phyloP scores from a whole-genome alignment of 2,329 filamentous ascomycete species.

The Zymoseptoria passerinii region DNA sequence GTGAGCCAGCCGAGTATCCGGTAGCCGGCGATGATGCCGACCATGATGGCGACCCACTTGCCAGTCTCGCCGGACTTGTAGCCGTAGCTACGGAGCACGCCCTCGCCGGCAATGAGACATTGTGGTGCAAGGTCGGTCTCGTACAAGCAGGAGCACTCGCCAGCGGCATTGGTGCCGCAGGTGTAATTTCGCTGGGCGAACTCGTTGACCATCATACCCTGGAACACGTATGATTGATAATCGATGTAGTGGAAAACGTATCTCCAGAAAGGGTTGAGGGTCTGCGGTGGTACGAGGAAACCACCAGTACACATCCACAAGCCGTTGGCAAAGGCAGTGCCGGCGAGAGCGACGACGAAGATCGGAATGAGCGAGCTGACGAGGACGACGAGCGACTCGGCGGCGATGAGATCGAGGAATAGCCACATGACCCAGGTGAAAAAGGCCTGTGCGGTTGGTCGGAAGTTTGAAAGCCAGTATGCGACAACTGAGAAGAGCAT shows the following conservation, averaged over 20 bases:
- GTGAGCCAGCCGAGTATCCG: slow-evolving; percentile 59
- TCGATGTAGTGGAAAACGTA: slow-evolving; percentile 83
- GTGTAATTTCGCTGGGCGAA: slow-evolving; percentile 56
- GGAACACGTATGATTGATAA: slow-evolving; percentile 75
- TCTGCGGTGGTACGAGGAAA: slow-evolving; percentile 63
- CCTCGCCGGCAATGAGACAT: slow-evolving; percentile 63
- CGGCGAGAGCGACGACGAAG: slow-evolving; percentile 68
- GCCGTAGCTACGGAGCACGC: slow-evolving; percentile 61
- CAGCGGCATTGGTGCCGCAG: slow-evolving; percentile 41
- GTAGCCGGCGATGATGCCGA: slow-evolving; percentile 68
- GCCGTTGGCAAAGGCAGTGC: slow-evolving; percentile 75
- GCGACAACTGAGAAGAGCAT: slow-evolving; percentile 64
- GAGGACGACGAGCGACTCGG: slow-evolving; percentile 72
- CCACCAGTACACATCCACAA: slow-evolving; percentile 80
- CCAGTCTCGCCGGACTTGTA: slow-evolving; percentile 57
- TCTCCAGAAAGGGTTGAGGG: slow-evolving; percentile 72
- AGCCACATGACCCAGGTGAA: slow-evolving; percentile 75
- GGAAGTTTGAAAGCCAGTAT: slow-evolving; percentile 74
- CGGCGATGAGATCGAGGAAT: slow-evolving; percentile 73
- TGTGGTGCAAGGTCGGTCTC: slow-evolving; percentile 51
- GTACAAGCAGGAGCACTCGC: slow-evolving; percentile 62
- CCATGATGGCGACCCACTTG: slow-evolving; percentile 67
- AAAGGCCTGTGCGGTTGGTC: slow-evolving; percentile 56
- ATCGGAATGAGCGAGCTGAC: slow-evolving; percentile 62
- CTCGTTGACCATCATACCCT: slow-evolving; percentile 88